Evolutionary conservation across 169 alveolate species (phyloP), one percentile per base, ranked within the genome.

Genomic region (Cryptosporidium xiaoi): DNA sequence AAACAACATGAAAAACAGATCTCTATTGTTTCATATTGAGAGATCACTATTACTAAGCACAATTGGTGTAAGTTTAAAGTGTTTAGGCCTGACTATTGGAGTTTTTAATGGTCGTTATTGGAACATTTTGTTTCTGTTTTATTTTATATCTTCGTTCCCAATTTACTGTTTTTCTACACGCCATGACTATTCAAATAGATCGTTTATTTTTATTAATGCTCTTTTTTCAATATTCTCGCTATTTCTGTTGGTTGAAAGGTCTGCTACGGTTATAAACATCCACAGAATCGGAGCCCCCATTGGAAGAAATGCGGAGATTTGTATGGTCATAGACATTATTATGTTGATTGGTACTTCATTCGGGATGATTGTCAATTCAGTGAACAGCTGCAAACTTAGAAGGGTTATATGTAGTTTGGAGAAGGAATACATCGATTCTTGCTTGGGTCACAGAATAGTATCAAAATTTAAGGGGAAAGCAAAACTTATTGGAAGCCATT

Each of bases 11-110:
- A 62, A 29, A 62, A 62, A 20, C 33, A 24, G 67, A 0, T 62
- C 67, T 24, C 44, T 24, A 27, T 34, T 62, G 24, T 62, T 27
- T 29, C 46, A 62, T 62, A 29, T 33, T 6, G 67, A 62, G 33
- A 62, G 67, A 62, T n/a, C 67, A 29, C 33, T 62, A 29, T 34
- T 62, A 20, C 24, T 62, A 2, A 34, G 67, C 8, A 62, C 67
- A 62, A 6, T 62, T 62, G 67, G 67, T 20, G 46, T 33, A 20
- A 27, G 24, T 29, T 15, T 62, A n/a, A 62, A 62, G 46, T 20
- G 48, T 62, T 33, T 62, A 7, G 36, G 67, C 7, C 8, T 62
- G 33, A 15, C 48, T 2, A 27, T 62, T 62, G 46, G 67, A 27
- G 4, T 62, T 27, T 15, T 29, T 27, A 62, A 27, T 29, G 67